phyloP scores from a whole-genome alignment of 1,139 yeast species.

The Geotrichum reessii region DNA sequence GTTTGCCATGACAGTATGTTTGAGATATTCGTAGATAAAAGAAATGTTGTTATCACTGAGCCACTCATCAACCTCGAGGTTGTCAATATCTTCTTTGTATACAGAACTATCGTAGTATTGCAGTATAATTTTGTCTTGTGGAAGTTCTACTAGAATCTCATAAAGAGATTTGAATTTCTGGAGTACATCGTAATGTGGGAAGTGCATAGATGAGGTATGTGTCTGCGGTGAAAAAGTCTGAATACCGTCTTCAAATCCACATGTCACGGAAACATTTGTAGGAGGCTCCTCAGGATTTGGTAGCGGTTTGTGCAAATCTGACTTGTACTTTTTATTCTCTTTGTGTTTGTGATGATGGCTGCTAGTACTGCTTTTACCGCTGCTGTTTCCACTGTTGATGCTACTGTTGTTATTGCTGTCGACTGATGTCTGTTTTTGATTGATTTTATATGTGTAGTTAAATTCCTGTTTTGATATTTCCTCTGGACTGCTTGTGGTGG shows the following conservation, averaged over 20 bases:
- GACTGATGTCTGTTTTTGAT: not conserved
- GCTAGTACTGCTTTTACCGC: not conserved
- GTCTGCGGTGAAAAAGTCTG: not conserved
- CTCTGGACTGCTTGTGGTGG: not conserved
- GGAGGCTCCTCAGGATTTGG: not conserved
- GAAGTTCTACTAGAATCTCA: not conserved
- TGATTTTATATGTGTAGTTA: not conserved
- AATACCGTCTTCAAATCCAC: slow-evolving; percentile 24
- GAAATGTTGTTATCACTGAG: slow-evolving; percentile 65
- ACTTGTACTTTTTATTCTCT: not conserved
- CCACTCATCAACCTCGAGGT: slow-evolving; percentile 57
- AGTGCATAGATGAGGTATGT: slow-evolving; percentile 1
- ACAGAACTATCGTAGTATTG: slow-evolving; percentile 42
- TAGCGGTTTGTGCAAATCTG: slow-evolving; percentile 7
- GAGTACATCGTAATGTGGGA: slow-evolving; percentile 8
- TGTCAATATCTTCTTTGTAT: slow-evolving; percentile 44
- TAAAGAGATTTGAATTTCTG: not conserved
- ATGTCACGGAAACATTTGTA: slow-evolving; percentile 13
- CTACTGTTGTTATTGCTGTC: not conserved
- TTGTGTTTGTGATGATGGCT: not conserved
- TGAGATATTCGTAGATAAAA: slow-evolving; percentile 57
- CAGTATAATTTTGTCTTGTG: slow-evolving; percentile 12
- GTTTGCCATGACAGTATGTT: slow-evolving; percentile 27
- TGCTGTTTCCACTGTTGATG: not conserved
- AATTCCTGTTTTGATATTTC: not conserved